Base-by-base conservation (phyloP, 306 rosid species). In the Vicia faba region DNA sequence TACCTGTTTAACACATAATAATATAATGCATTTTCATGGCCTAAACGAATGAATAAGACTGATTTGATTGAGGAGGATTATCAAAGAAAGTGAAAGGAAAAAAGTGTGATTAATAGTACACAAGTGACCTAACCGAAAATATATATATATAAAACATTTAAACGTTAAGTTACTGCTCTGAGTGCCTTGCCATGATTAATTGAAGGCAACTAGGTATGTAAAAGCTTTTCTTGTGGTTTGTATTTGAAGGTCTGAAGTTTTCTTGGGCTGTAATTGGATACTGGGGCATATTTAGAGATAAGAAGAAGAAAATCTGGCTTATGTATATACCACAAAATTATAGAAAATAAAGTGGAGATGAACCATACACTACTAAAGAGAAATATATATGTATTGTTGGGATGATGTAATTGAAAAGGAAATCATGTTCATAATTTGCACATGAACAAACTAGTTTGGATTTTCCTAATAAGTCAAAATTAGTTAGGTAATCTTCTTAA, bases 341-440 rank as follows among this genome's bases (percentile, higher is more conserved):
- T 20, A 12, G 12, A 10, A 74, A 58, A 71, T 69, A 50, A 13
- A 20, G 9, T 60, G 51, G 36, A 43, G 14, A 43, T 72, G 39
- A 80, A 53, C 44, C 62, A 70, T 51, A 63, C 68, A 61, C 6
- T 59, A 61, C 6, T 59, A 2, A 14, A 35, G 29, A 51, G 50
- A 58, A 64, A 20, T 29, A 15, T 75, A 49, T 72, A 36, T 20
- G 16, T 31, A 69, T 50, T 50, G 49, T 7, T 75, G 84, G 71
- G 57, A 74, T 76, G 79, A 70, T 77, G 84, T 76, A 76, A 81
- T 64, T 73, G 58, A 78, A 67, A 67, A 67, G 36, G 62, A 72
- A 75, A 64, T 39, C 61, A 64, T 56, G 57, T 54, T 64, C 15
- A 60, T 51, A 69, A 64, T 58, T 33, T 45, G 10, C 7, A 28